Base-by-base conservation (phyloP, 2,329 filamentous ascomycete species). In the Trichoderma gracile region DNA sequence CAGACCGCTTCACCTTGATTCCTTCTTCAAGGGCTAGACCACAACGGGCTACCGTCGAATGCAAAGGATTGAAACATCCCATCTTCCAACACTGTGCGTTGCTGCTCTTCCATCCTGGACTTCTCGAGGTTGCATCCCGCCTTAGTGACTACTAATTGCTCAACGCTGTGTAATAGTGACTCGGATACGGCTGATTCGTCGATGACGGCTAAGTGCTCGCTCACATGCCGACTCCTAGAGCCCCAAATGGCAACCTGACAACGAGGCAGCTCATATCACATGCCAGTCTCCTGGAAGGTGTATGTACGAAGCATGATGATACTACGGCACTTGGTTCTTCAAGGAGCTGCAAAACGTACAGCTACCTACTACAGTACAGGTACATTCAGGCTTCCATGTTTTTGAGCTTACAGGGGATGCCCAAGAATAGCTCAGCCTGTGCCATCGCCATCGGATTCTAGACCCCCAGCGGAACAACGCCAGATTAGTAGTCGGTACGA, bases 1-100 rank as follows among this genome's bases (percentile, higher is more conserved):
- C 58, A 45, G 58, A 45, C 47, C 38, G 58, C 23, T 15, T 50
- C 38, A 52, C 42, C 47, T 42, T 30, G 33, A 52, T 45, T 45
- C 46, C 9, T 38, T 21, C 9, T 12, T 40, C 21, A 17, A 27
- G 19, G 49, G 55, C 55, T 49, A 40, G 25, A 19, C 43, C 43
- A 2, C 23, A 47, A 43, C 43, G 17, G 53, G 53, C 23, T 38
- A 25, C 40, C 21, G 27, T 27, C 45, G 21, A 59, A 59, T 27
- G 56, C 46, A 42, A 50, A 42, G 45, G 19, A 14, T 38, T 38
- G 12, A 14, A 38, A 38, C 33, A 38, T 33, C 30, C 30, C 30
- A 10, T 33, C 10, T 38, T 38, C 33, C 12, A 27, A 27, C 21
- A 42, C 19, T 27, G 15, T 15, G 45, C 27, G 53, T 33, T 55